Conservation (phyloP, 1,284 basidiomycete genomes). For the Ustilago sp. region DNA sequence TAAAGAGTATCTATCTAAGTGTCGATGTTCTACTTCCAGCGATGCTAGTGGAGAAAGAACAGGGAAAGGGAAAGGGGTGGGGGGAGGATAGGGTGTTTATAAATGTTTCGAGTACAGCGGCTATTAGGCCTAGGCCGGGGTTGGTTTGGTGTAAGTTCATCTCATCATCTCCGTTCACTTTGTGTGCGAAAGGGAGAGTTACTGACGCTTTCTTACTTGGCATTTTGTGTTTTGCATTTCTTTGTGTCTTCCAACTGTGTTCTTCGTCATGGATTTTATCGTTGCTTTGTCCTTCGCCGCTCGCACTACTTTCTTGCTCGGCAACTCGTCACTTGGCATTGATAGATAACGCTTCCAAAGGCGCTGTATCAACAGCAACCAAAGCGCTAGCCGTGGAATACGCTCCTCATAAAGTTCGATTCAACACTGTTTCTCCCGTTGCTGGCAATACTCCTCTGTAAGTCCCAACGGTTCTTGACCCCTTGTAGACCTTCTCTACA, state of each 20-base stretch:
- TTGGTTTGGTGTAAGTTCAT: constrained; percentile 49
- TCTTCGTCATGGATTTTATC: too few species aligned
- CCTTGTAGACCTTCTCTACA: too few species aligned
- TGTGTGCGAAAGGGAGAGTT: neutral
- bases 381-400: constrained; percentile 53
- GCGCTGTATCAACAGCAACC: constrained; percentile 40
- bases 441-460: constrained; percentile 57
- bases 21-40: constrained; percentile 28
- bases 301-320: too few species aligned
- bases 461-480: neutral
- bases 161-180: neutral
- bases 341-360: constrained; percentile 47
- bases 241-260: neutral
- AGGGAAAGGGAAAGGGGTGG: neutral
- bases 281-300: too few species aligned
- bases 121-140: constrained; percentile 38
- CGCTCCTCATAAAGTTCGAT: constrained; percentile 33
- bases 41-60: constrained; percentile 8
- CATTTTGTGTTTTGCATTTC: neutral
- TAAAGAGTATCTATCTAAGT: constrained; percentile 36
- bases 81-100: constrained; percentile 28
- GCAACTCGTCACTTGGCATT: neutral
- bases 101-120: constrained; percentile 37
- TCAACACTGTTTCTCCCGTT: constrained; percentile 47
- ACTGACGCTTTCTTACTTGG: neutral